Evolutionary conservation across 768 basidiomycete species (phyloP), one percentile per base, ranked within the genome.

Genomic region (Trametes gibbosa): DNA sequence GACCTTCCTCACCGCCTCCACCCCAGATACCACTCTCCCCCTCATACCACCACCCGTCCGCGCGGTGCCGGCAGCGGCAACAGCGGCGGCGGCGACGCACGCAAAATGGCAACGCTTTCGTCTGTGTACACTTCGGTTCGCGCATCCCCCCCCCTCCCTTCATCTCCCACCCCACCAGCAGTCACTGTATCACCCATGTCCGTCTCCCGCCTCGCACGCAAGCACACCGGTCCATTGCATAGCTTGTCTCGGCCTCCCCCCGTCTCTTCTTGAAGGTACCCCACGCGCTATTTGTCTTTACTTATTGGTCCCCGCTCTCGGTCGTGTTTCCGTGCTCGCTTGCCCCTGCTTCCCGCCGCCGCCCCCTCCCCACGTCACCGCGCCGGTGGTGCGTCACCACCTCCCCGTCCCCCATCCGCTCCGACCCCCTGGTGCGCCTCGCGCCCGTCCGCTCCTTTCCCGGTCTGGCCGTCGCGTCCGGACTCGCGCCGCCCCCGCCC

Each of bases 211-310:
- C 21, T 6, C 27, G 23, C 51, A 42, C 54, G 57, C 45, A 56
- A 50, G 52, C 64, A 65, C 54, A 35, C 35, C 53, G 41, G 50
- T 48, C 53, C 50, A 50, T 46, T 60, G 61, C 61, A 62, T 62
- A 37, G 50, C 56, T 58, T 45, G 45, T 56, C 54, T 45, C n/a
- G n/a, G 29, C 29, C 29, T 10, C 35, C 58, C 45, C 53, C 55
- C 61, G 61, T 63, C 45, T 46, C 32, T 59, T 65, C 61, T 65
- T 61, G 64, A 62, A 58, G 60, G 50, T 57, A 57, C 47, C 14
- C 34, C 58, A 51, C 53, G 63, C 58, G 55, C 49, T 64, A 64
- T 65, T 63, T 63, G 57, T 61, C 60, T 56, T 61, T 65, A 65
- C 64, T 65, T 65, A 65, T 65, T 65, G 61, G 61, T 60, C 52